These are phyloP conservation scores for Pilasporangium apinafurcum DNA, from an alignment of 352 stramenopile species.

Conservation along the genomic window DNA sequence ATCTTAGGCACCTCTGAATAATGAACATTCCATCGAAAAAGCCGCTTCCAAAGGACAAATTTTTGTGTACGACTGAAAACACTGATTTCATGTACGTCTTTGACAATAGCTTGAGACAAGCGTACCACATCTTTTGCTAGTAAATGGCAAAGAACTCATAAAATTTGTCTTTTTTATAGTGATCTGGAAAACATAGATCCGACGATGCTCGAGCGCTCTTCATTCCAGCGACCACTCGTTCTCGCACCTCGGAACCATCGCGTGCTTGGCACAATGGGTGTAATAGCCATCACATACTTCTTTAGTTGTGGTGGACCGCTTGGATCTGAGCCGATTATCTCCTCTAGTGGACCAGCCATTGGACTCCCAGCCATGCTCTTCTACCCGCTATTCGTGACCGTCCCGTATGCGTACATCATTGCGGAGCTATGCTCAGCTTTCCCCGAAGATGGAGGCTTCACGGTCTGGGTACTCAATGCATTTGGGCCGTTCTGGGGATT, in stretches of 20 bases:
- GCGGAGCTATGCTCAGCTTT: conserved; percentile 66
- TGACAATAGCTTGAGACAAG: neutral
- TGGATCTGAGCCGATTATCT: conserved; percentile 51
- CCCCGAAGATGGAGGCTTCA: conserved; percentile 69
- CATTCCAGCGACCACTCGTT: neutral
- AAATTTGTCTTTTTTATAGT: conserved; percentile 1
- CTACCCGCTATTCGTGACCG: conserved; percentile 56
- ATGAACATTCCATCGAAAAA: no score
- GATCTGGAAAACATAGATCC: conserved; percentile 15
- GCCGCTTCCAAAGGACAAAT: no score
- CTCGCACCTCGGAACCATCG: conserved; percentile 4
- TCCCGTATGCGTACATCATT: conserved; percentile 52
- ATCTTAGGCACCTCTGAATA: no score
- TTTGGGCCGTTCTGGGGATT: conserved; percentile 79
- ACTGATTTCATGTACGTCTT: conserved; percentile 12
- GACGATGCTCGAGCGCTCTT: conserved; percentile 13
- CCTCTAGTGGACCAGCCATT: conserved; percentile 42
- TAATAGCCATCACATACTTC: conserved; percentile 50
- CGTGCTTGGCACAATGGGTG: conserved; percentile 19
- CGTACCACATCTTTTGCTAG: no score
- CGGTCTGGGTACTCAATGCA: conserved; percentile 57
- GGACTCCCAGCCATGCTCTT: conserved; percentile 42
- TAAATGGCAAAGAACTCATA: neutral
- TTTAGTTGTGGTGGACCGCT: conserved; percentile 36
- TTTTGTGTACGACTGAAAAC: no score